A percentile compares a stretch with the other conserved stretches of the same genome.
Conservation (phyloP, 352 stramenopile genomes). For the Lagenidium giganteum region DNA sequence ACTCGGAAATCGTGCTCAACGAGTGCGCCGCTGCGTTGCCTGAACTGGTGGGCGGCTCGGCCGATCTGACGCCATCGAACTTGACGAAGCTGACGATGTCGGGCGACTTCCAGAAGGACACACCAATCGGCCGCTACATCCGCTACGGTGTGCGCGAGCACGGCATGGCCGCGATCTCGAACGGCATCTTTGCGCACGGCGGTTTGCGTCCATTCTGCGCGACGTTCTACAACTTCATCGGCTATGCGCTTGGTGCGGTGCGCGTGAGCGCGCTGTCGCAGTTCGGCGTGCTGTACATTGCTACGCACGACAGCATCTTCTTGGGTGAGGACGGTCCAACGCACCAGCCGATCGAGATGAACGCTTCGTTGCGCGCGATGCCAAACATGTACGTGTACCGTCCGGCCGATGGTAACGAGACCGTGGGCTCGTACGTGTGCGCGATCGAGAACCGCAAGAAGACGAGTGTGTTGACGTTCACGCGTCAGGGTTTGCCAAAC, state of each 20-base stretch:
- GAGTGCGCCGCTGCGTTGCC: constrained; percentile 89
- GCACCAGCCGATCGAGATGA: constrained; percentile 99
- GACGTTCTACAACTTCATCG: constrained; percentile 99
- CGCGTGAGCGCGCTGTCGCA: constrained; percentile 93
- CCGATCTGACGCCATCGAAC: constrained; percentile 98
- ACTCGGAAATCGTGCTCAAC: constrained; percentile 95
- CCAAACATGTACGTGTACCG: constrained; percentile 98
- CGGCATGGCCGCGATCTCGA: constrained; percentile 97
- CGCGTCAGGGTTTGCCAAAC: constrained; percentile 88
- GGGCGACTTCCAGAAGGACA: constrained; percentile 97
- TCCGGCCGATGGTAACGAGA: constrained; percentile 98
- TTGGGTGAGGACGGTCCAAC: constrained; percentile 99
- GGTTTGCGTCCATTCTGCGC: constrained; percentile 96
- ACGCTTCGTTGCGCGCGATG: constrained; percentile 94
- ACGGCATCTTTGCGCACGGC: constrained; percentile 98
- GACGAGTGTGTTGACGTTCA: constrained; percentile 93
- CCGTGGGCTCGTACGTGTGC: constrained; percentile 92
- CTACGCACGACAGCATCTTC: constrained; percentile 99
- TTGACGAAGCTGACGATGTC: constrained; percentile 94
- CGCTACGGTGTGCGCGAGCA: constrained; percentile 99
- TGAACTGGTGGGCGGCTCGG: constrained; percentile 97
- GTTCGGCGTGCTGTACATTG: constrained; percentile 97
- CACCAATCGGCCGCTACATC: constrained; percentile 94
- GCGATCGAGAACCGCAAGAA: constrained; percentile 81
- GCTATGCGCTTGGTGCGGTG: constrained; percentile 95